Conservation (phyloP, 495 filamentous ascomycete genomes). For the Tuber indicum region DNA sequence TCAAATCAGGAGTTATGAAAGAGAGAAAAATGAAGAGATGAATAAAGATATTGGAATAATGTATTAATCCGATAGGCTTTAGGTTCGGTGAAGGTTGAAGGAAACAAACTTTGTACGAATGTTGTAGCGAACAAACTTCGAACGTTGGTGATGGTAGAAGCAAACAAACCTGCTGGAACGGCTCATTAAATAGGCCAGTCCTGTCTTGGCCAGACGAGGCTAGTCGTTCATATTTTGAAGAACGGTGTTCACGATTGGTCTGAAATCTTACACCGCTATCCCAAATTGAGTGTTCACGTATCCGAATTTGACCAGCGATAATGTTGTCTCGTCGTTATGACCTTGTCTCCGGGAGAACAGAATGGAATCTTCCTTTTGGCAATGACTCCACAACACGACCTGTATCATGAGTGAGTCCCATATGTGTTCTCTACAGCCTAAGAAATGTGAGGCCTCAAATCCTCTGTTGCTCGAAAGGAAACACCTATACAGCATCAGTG, state of each 20-base stretch:
- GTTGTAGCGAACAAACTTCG: too few species aligned
- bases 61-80: background rate
- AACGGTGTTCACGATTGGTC: background rate
- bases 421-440: too few species aligned
- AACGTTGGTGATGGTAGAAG: too few species aligned
- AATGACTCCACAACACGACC: too few species aligned
- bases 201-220: background rate
- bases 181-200: background rate
- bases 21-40: background rate
- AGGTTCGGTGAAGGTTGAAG: background rate
- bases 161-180: too few species aligned
- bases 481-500: too few species aligned
- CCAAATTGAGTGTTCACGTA: background rate
- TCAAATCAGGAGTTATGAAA: background rate
- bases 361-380: background rate
- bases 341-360: background rate
- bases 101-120: background rate
- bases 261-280: background rate
- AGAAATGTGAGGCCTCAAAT: too few species aligned
- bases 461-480: too few species aligned
- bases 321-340: background rate
- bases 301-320: background rate
- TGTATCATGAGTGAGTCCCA: too few species aligned
- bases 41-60: background rate
- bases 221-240: background rate